Base-by-base conservation (phyloP, 805 yeast genomes). In the Wickerhamomyces kurtzmanii region DNA sequence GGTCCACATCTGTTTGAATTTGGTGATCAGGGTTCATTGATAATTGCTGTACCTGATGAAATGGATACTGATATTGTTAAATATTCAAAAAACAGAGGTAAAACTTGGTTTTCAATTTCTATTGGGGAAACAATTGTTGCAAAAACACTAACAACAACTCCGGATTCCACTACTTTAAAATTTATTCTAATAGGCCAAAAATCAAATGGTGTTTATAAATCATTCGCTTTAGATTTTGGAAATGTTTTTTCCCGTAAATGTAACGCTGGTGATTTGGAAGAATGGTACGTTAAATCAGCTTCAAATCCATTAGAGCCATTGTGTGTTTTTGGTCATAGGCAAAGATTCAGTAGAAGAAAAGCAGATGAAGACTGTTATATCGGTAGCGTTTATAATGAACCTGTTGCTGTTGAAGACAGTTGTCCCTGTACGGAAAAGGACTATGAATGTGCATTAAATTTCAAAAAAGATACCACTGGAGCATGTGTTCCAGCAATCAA, bases 1-100 rank as follows among this genome's bases (percentile, higher is more conserved):
- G 65, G 61, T 23, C 69, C 82, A 3, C 59, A 70, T 21, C 34
- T 61, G 4, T 71, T 68, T 36, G 63, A 74, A 2, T 75, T 73
- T 54, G 94, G 89, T 26, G 93, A 84, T 50, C 71, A 68, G 33
- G 95, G 94, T 19, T 80, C 83, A 42, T 50, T 84, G 8, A 65
- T 82, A 12, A 49, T 79, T 3, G 79, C 83, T 2, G 50, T 71
- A n/a, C 76, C 79, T 20, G 53, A 41, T 19, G 42, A 47, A 12
- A 45, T 61, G 5, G 47, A 43, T 5, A 42, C 47, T 0, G 59
- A 60, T 29, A 50, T 51, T 6, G 51, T 62, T 23, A 57, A 49
- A 30, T 84, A 63, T 42, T 75, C 93, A 0, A 45, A 75, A 10
- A 87, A 84, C 47, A 85, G 80, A 45, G 95, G 95, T 24, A 47